Evolutionary conservation across 2,329 filamentous ascomycete species (phyloP).

Genomic region (Nigrospora osmanthi): DNA sequence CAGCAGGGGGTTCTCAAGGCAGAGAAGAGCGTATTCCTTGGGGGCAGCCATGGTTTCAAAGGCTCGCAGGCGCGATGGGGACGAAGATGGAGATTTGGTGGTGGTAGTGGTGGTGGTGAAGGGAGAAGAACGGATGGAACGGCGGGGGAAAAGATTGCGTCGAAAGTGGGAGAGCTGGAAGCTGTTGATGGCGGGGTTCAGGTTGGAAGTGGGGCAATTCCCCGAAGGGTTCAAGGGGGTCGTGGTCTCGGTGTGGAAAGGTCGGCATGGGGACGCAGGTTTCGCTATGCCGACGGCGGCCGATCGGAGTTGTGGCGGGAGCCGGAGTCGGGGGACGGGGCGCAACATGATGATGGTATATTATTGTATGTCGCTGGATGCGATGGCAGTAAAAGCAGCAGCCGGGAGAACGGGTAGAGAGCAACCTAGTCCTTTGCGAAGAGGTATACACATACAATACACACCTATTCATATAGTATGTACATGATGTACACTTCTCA

Average conservation of each 20-base stretch:
- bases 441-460: too few relatives aligned
- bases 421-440: too few relatives aligned
- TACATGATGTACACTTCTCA: too few relatives aligned
- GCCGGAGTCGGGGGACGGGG: too few relatives aligned
- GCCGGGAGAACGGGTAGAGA: too few relatives aligned
- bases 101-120: conserved; percentile 7
- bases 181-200: conserved; percentile 18
- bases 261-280: not conserved
- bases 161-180: conserved; percentile 3
- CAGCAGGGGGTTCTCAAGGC: conserved; percentile 94
- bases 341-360: too few relatives aligned
- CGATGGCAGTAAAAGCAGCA: too few relatives aligned
- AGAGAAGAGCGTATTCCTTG: conserved; percentile 83
- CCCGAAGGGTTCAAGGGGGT: not conserved
- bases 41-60: conserved; percentile 56
- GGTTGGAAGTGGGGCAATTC: conserved; percentile 4
- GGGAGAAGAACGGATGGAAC: conserved; percentile 11
- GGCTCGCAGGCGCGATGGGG: conserved; percentile 1
- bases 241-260: not conserved
- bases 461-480: too few relatives aligned
- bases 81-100: conserved; percentile 1
- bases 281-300: too few relatives aligned
- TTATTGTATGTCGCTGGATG: too few relatives aligned
- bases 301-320: too few relatives aligned
- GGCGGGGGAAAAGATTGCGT: conserved; percentile 22